Conservation (phyloP, 768 basidiomycete species). For the Gyrodon lividus region DNA sequence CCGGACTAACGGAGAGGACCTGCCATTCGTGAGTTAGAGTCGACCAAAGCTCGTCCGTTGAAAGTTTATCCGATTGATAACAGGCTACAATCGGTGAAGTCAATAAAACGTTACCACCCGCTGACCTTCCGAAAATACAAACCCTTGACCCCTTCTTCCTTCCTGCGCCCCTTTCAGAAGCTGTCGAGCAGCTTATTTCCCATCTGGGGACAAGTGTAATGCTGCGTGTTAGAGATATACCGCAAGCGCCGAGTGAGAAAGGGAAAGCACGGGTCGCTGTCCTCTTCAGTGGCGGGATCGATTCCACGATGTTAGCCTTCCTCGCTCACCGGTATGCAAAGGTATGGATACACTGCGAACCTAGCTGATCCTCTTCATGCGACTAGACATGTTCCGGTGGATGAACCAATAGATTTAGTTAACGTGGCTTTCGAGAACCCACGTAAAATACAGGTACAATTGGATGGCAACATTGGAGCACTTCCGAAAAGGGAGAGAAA, state of each 20-base stretch:
- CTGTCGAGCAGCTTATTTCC: constrained; percentile 51
- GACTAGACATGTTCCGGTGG: constrained; percentile 62
- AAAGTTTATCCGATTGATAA: background rate
- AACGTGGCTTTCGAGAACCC: constrained; percentile 97
- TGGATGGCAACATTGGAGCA: constrained; percentile 45
- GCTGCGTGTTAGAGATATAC: constrained; percentile 69
- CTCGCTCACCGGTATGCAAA: constrained; percentile 67
- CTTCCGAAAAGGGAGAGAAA: constrained; percentile 46
- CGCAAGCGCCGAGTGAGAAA: constrained; percentile 37
- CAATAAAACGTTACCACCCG: constrained; percentile 48
- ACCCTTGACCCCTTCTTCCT: constrained; percentile 28
- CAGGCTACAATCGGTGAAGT: constrained; percentile 49
- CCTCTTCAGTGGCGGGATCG: constrained; percentile 95
- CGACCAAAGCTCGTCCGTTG: background rate
- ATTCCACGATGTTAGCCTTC: constrained; percentile 81
- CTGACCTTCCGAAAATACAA: constrained; percentile 34
- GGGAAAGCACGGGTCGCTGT: constrained; percentile 68
- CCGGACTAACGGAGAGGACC: constrained; percentile 15
- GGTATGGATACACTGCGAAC: background rate
- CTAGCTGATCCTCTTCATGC: background rate
- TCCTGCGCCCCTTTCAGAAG: constrained; percentile 23
- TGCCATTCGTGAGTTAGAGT: constrained; percentile 24
- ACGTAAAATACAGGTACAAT: constrained; percentile 58
- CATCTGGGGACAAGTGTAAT: constrained; percentile 67
- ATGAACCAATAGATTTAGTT: constrained; percentile 87